Evolutionary conservation across 495 filamentous ascomycete species (phyloP), one percentile per base, ranked within the genome.

Genomic region (Halenospora varia): DNA sequence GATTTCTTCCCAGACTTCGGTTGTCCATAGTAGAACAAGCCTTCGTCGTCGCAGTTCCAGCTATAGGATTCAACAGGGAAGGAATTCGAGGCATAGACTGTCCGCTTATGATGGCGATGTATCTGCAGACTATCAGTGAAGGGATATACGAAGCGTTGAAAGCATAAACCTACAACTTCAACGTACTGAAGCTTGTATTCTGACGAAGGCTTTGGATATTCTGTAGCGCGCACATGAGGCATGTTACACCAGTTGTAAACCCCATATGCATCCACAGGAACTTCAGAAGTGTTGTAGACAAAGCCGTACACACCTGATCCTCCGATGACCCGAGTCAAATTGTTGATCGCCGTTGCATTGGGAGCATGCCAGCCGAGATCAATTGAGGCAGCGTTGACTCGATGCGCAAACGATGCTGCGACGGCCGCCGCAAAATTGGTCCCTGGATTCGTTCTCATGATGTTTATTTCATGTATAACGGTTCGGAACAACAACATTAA

Each of bases 231-330:
- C n/a, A 86, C 82, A 70, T 89, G 87, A 11, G 87, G 87, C 86
- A 88, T 89, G 61, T 89, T 87, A 66, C 87, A 89, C 78, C 82
- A 90, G 63, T 88, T 85, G 70, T 88, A 88, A 20, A 70, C 70
- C 13, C 82, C 79, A 63, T 82, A 83, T 26, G 72, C 55, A 13
- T 66, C 67, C 18, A 66, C 66, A 0, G 82, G 76, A 1, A 74
- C 73, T 20, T 65, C 55, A 10, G 84, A 87, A 47, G 72, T 73
- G 62, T 86, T 80, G 70, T 81, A 90, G 23, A 88, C 73, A 63
- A 86, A 88, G 11, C 82, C 83, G 65, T 85, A 82, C 0, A 82
- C 74, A 24, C 81, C 84, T 3, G 70, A 64, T 24, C 76, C 73
- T 53, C 70, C 68, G 50, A 87, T 65, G 3, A 74, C 82, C 46